Conservation (phyloP, 352 stramenopile species). For the Blastocystis sp. region DNA sequence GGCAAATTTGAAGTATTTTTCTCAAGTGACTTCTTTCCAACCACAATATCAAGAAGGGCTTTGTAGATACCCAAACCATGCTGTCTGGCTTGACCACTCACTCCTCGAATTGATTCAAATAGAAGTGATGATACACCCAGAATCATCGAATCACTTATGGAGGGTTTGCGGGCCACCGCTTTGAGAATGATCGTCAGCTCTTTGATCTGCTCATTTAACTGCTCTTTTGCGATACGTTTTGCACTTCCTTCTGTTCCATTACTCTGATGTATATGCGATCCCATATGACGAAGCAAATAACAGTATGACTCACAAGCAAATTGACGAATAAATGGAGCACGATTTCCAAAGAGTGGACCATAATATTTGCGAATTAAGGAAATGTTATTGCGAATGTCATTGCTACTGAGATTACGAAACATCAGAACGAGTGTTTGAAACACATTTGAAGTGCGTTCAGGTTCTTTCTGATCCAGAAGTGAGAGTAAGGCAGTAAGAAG, state of each 20-base stretch:
- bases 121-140: conserved; percentile 56
- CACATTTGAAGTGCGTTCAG: conserved; percentile 82
- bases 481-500: conserved; percentile 17
- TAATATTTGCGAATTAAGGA: conserved; percentile 84
- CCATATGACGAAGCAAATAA: conserved; percentile 79
- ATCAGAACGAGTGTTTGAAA: conserved; percentile 85
- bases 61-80: conserved; percentile 34
- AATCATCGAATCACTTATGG: conserved; percentile 48
- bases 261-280: conserved; percentile 68
- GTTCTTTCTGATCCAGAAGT: conserved; percentile 71
- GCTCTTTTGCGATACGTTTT: background rate
- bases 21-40: background rate
- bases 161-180: conserved; percentile 13
- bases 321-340: conserved; percentile 80
- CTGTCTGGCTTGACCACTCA: conserved; percentile 2
- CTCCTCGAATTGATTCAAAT: conserved; percentile 64
- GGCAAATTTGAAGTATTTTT: background rate
- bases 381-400: conserved; percentile 82
- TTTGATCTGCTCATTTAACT: conserved; percentile 52
- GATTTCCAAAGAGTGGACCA: conserved; percentile 81
- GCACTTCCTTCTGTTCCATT: background rate
- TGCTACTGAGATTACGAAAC: conserved; percentile 79
- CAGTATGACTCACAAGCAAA: conserved; percentile 83
- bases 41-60: background rate
- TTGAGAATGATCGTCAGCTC: conserved; percentile 47